A percentile compares a stretch with the other conserved stretches of the same genome.
phyloP scores from a whole-genome alignment of 805 yeast genomes.

The Candida arabinofermentans region DNA sequence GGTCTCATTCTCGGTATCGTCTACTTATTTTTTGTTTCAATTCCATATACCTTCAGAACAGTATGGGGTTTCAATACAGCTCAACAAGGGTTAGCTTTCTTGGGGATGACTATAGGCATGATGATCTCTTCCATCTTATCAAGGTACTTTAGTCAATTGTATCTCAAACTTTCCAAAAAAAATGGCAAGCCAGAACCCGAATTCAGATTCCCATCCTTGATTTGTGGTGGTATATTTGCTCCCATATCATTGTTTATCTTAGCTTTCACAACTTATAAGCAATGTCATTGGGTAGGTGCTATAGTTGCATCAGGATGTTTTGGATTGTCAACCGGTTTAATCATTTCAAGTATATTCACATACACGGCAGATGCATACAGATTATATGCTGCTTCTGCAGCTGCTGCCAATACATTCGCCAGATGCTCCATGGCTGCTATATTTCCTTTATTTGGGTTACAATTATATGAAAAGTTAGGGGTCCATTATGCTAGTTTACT shows the following conservation, averaged over 20 bases:
- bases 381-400: conserved; percentile 47
- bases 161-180: conserved; percentile 28
- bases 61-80: conserved; percentile 50
- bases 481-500: conserved; percentile 56
- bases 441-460: conserved; percentile 54
- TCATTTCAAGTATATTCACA: conserved; percentile 37
- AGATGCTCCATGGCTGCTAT: conserved; percentile 53
- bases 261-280: conserved; percentile 53
- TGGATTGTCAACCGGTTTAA: conserved; percentile 42
- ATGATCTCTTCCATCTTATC: conserved; percentile 38
- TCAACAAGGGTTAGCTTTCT: conserved; percentile 60
- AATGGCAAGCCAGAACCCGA: conserved; percentile 51
- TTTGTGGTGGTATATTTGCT: conserved; percentile 48
- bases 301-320: conserved; percentile 38
- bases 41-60: conserved; percentile 54
- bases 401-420: conserved; percentile 48
- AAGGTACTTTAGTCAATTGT: conserved; percentile 31
- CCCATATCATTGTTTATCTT: conserved; percentile 54
- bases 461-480: conserved; percentile 52
- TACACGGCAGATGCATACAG: conserved; percentile 42
- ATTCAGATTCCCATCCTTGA: conserved; percentile 55
- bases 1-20: conserved; percentile 57
- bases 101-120: conserved; percentile 54
- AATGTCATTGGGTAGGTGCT: conserved; percentile 52
- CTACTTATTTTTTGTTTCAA: conserved; percentile 62